phyloP scores from a whole-genome alignment of 192 early-diverging fungal genomes.

The Dispira simplex region DNA sequence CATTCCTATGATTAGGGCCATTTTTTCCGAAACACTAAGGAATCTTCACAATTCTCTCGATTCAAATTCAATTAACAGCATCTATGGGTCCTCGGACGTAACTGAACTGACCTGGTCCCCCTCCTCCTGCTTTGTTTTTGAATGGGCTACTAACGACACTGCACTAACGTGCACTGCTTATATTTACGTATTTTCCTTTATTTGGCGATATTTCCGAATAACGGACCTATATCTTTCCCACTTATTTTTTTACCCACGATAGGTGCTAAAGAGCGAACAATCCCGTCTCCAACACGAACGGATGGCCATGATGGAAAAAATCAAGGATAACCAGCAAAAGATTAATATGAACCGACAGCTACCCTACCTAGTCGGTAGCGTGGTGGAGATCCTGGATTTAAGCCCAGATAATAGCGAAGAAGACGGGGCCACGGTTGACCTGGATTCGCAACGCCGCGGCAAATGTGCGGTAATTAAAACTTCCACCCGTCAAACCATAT shows the following conservation, averaged over 20 bases:
- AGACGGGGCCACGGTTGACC: slow-evolving; percentile 85
- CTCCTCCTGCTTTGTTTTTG: too few species aligned
- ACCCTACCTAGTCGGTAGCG: slow-evolving; percentile 90
- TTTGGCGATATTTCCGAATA: too few species aligned
- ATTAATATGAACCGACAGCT: slow-evolving; percentile 96
- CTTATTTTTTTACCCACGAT: neutral
- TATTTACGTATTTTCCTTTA: too few species aligned
- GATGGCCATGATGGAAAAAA: slow-evolving; percentile 69
- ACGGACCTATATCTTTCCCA: too few species aligned
- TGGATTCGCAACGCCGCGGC: slow-evolving; percentile 85
- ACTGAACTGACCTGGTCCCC: too few species aligned
- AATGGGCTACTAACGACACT: too few species aligned
- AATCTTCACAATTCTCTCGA: too few species aligned
- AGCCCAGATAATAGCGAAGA: slow-evolving; percentile 85
- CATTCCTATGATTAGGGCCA: too few species aligned
- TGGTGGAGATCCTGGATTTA: slow-evolving; percentile 92
- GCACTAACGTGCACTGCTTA: too few species aligned
- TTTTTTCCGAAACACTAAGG: too few species aligned
- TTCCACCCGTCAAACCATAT: slow-evolving; percentile 56
- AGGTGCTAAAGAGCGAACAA: slow-evolving; percentile 86
- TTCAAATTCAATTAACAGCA: too few species aligned
- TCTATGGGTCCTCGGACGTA: too few species aligned
- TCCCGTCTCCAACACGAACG: slow-evolving; percentile 83
- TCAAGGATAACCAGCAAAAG: slow-evolving; percentile 97
- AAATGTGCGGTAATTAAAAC: slow-evolving; percentile 97